Evolutionary conservation across 768 basidiomycete genomes (phyloP).

Genomic region (Lactarius psammicola): DNA sequence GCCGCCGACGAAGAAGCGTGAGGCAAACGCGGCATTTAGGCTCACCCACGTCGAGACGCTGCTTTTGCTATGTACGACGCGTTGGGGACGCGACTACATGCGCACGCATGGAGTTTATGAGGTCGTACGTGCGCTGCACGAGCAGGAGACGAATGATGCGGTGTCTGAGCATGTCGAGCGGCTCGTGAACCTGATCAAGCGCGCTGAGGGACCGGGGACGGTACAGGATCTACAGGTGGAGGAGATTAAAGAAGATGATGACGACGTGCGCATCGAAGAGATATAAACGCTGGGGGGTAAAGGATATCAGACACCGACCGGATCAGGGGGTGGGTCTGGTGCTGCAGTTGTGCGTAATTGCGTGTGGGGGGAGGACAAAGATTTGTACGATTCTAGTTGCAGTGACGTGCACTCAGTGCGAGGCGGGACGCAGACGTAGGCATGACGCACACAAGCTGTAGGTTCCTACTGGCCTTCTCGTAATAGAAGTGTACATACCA

Average conservation of each 20-base stretch:
- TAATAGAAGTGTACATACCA: neutral
- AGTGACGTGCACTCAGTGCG: neutral
- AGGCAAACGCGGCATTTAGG: slow-evolving; percentile 72
- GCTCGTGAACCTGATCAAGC: slow-evolving; percentile 81
- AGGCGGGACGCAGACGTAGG: neutral
- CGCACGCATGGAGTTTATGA: slow-evolving; percentile 83
- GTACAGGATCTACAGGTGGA: slow-evolving; percentile 38
- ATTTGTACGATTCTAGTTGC: neutral
- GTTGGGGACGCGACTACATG: slow-evolving; percentile 81
- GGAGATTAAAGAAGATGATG: slow-evolving; percentile 41
- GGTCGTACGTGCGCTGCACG: slow-evolving; percentile 75
- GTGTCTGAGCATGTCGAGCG: slow-evolving; percentile 88
- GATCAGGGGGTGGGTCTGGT: neutral
- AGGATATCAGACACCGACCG: neutral
- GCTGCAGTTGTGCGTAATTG: neutral
- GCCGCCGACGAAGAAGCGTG: slow-evolving; percentile 79
- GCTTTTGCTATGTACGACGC: slow-evolving; percentile 83
- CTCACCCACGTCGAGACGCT: slow-evolving; percentile 87
- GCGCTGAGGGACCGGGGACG: slow-evolving; percentile 62
- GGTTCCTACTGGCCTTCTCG: neutral
- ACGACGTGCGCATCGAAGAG: slow-evolving; percentile 74
- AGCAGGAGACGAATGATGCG: slow-evolving; percentile 74
- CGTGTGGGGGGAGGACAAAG: neutral
- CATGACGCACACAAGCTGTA: neutral
- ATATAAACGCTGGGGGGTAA: slow-evolving; percentile 41